Conservation (phyloP, 306 rosid species). For the Medicago arabica region DNA sequence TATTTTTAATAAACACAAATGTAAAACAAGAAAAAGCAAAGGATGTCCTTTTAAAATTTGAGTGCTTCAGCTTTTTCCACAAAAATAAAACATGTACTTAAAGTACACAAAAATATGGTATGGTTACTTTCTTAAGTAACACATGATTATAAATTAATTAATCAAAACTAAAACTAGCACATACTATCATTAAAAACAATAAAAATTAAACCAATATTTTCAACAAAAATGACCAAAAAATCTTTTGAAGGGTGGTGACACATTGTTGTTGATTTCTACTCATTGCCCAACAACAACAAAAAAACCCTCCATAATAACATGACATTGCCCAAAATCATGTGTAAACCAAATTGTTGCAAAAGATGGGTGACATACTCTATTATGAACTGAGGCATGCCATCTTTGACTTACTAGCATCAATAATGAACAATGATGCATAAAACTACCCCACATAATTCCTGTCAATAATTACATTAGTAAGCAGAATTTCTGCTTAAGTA, state of each 20-base stretch:
- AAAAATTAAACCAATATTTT: not conserved
- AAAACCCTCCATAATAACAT: too few relatives aligned
- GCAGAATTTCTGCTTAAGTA: constrained; percentile 7
- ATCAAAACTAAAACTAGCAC: not conserved
- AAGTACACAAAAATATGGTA: not conserved
- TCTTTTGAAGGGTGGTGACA: not conserved
- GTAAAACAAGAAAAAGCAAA: constrained; percentile 1
- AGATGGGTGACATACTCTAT: not conserved
- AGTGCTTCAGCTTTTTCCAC: not conserved
- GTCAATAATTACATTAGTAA: constrained; percentile 34
- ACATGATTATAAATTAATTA: not conserved
- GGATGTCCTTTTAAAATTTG: not conserved
- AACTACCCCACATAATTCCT: constrained; percentile 21
- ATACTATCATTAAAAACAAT: not conserved
- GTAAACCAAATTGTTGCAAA: too few relatives aligned
- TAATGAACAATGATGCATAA: constrained; percentile 8
- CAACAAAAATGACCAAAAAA: not conserved
- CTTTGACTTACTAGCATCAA: constrained; percentile 2
- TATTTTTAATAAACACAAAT: not conserved
- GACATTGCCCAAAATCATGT: too few relatives aligned
- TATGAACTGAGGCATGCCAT: not conserved
- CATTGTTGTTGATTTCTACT: not conserved
- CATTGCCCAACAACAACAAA: too few relatives aligned
- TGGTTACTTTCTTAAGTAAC: not conserved
- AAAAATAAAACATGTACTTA: not conserved